Percentiles rank a stretch among this genome's conserved stretches.
Conservation (phyloP, 108 stramenopile genomes). For the Nitzschia palea region DNA sequence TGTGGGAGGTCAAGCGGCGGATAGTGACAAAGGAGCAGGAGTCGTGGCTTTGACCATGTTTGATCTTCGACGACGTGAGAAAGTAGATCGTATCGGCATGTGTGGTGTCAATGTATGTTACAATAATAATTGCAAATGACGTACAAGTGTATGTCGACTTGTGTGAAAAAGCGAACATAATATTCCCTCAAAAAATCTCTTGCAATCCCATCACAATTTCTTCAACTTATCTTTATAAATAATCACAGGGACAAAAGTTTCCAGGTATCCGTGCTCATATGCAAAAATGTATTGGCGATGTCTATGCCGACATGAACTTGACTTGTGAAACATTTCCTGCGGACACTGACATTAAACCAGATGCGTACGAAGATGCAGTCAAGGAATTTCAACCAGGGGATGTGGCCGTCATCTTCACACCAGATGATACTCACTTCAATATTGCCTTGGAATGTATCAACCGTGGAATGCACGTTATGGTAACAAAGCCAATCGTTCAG, state of each 20-base stretch:
- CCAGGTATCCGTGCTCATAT: conserved; percentile 96
- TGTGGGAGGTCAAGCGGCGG: conserved; percentile 83
- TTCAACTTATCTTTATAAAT: not conserved
- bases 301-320: conserved; percentile 89
- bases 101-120: conserved; percentile 93
- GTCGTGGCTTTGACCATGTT: conserved; percentile 98
- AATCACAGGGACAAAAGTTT: conserved; percentile 88
- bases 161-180: too few relatives aligned
- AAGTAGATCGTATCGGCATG: conserved; percentile 89
- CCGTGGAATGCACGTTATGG: conserved; percentile 96
- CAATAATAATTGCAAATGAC: not conserved
- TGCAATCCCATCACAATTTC: not conserved
- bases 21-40: conserved; percentile 98
- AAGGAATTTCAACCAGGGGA: conserved; percentile 82
- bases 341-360: conserved; percentile 81
- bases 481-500: conserved; percentile 98
- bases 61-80: conserved; percentile 87
- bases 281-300: conserved; percentile 86
- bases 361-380: conserved; percentile 80
- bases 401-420: conserved; percentile 96
- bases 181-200: too few relatives aligned
- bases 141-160: too few relatives aligned
- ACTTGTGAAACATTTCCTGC: conserved; percentile 93
- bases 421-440: conserved; percentile 98
- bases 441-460: conserved; percentile 92